These are phyloP conservation scores for Hypoxylon cercidicola DNA, from an alignment of 495 filamentous ascomycete species.

Conservation along the genomic window DNA sequence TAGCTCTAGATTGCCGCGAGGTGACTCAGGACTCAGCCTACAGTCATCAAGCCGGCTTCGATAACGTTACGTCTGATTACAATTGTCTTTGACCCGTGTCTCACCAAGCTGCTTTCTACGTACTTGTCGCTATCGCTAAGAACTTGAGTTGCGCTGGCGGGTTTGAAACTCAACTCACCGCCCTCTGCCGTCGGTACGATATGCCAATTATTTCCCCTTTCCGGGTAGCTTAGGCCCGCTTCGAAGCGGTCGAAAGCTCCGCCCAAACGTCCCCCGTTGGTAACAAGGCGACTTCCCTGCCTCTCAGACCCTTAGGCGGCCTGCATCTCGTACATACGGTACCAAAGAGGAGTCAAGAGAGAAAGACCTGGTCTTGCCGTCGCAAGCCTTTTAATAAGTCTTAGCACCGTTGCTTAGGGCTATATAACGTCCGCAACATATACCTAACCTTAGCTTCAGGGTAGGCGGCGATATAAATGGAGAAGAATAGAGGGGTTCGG, in stretches of 20 bases:
- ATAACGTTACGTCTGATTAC: too few relatives aligned
- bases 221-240: conserved; percentile 23
- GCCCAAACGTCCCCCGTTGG: conserved; percentile 17
- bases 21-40: too few relatives aligned
- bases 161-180: conserved; percentile 21
- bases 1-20: too few relatives aligned
- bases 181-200: conserved; percentile 21
- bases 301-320: too few relatives aligned
- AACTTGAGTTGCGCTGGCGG: neutral
- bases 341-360: neutral
- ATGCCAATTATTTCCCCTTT: conserved; percentile 18
- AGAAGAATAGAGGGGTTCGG: conserved; percentile 4
- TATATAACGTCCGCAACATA: conserved; percentile 6
- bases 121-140: too few relatives aligned
- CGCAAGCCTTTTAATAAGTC: neutral
- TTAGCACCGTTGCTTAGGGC: neutral
- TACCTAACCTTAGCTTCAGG: conserved; percentile 1
- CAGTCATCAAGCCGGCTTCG: too few relatives aligned
- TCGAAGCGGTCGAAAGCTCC: conserved; percentile 17
- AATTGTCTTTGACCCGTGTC: too few relatives aligned
- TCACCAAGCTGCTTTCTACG: too few relatives aligned
- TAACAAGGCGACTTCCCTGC: conserved; percentile 21
- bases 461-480: conserved; percentile 20
- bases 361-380: neutral
- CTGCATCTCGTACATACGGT: neutral